These are phyloP conservation scores for Acer campestre DNA, from an alignment of 345 rosid genomes.

Conservation along the genomic window DNA sequence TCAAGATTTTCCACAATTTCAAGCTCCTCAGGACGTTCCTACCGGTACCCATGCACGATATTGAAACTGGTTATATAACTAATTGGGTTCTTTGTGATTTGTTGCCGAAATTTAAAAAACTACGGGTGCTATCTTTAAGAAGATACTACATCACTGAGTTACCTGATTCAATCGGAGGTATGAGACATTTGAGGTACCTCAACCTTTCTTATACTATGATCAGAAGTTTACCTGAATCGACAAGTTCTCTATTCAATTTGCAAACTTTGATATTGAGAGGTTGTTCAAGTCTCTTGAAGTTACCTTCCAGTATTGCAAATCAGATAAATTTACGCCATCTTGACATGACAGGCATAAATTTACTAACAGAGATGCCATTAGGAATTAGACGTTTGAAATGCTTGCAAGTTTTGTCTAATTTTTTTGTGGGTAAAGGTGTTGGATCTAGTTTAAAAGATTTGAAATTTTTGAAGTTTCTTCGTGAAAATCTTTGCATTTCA, in stretches of 20 bases:
- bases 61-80: neutral
- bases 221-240: neutral
- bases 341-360: neutral
- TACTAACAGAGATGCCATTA: neutral
- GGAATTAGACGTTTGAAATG: neutral
- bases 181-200: neutral
- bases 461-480: neutral
- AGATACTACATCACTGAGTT: neutral
- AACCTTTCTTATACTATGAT: neutral
- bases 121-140: neutral
- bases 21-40: neutral
- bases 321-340: neutral
- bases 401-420: neutral
- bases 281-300: neutral
- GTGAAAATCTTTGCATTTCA: neutral
- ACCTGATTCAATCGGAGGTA: neutral
- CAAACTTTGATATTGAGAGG: neutral
- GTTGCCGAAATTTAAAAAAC: neutral
- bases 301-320: neutral
- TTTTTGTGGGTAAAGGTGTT: neutral
- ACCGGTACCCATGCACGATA: neutral
- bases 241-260: too few species aligned
- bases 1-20: neutral
- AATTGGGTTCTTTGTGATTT: neutral
- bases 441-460: neutral